Conservation (phyloP, 768 basidiomycete genomes). For the Termitomyces eurrhizus region DNA sequence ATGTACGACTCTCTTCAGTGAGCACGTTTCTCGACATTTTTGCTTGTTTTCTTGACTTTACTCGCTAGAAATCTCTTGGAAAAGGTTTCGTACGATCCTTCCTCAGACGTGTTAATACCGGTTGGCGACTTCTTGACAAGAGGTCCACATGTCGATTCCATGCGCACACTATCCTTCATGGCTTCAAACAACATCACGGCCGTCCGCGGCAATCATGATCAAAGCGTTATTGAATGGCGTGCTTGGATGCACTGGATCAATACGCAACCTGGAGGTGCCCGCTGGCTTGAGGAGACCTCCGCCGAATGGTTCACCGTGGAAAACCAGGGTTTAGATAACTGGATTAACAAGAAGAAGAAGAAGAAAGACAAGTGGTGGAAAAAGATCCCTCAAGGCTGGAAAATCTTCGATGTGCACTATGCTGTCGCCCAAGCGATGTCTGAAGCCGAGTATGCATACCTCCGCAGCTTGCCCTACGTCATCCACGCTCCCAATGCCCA, state of each 20-base stretch:
- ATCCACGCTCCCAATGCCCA: conserved; percentile 76
- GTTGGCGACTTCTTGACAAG: conserved; percentile 83
- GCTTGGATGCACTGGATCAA: conserved; percentile 82
- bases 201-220: conserved; percentile 94
- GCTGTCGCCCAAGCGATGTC: conserved; percentile 65
- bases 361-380: conserved; percentile 38
- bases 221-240: conserved; percentile 86
- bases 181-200: conserved; percentile 60
- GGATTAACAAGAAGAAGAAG: conserved; percentile 31
- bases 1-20: conserved; percentile 68
- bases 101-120: conserved; percentile 70
- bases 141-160: conserved; percentile 54
- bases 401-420: conserved; percentile 75
- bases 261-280: conserved; percentile 34
- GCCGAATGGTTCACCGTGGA: conserved; percentile 35
- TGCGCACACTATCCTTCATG: conserved; percentile 64
- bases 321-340: conserved; percentile 32
- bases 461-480: conserved; percentile 67
- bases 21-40: conserved; percentile 20
- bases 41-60: background rate
- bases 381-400: conserved; percentile 65
- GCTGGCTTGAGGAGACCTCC: conserved; percentile 57
- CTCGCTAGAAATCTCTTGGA: conserved; percentile 57
- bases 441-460: conserved; percentile 62
- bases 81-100: conserved; percentile 55